Conservation (phyloP, 257 asterid genomes). For the Gardenia jasminoides region DNA sequence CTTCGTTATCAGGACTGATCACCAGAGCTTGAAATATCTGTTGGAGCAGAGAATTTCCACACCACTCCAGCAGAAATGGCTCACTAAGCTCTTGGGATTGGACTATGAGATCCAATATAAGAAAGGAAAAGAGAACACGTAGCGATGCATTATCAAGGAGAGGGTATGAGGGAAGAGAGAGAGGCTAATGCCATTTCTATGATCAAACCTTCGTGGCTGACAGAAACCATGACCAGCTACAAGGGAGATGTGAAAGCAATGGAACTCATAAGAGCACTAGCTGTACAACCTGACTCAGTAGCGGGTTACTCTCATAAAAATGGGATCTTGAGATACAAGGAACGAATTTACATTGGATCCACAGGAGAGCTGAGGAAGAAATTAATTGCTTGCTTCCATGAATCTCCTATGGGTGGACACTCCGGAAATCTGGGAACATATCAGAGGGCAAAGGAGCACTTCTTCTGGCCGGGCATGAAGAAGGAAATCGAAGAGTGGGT, state of each 20-base stretch:
- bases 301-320: background rate
- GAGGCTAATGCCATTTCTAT: background rate
- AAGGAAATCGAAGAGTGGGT: too few relatives aligned
- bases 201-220: background rate
- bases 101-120: too few relatives aligned
- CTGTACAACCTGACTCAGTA: background rate
- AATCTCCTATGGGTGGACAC: background rate
- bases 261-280: too few relatives aligned
- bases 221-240: too few relatives aligned
- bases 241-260: too few relatives aligned
- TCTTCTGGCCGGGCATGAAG: too few relatives aligned
- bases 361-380: background rate
- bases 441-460: too few relatives aligned
- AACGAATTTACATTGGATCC: background rate
- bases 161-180: too few relatives aligned
- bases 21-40: background rate
- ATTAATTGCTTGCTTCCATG: background rate
- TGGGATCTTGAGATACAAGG: background rate
- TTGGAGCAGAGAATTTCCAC: background rate
- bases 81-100: too few relatives aligned
- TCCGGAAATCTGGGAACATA: too few relatives aligned
- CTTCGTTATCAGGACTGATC: background rate
- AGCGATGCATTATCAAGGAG: too few relatives aligned
- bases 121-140: too few relatives aligned
- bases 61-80: background rate